phyloP scores from a whole-genome alignment of 441 rosid genomes.

The Syzygium malaccense region DNA sequence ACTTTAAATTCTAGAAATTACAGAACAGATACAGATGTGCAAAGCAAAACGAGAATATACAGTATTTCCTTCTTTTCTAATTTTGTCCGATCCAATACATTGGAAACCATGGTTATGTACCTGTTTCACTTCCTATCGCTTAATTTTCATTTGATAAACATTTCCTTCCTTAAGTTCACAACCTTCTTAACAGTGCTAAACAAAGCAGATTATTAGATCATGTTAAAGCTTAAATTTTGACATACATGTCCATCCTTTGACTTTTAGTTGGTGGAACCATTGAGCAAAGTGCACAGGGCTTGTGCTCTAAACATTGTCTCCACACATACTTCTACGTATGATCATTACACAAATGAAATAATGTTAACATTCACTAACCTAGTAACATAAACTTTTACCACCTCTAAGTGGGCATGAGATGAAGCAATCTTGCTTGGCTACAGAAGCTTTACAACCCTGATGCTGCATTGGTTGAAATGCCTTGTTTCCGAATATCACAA shows the following conservation, averaged over 20 bases:
- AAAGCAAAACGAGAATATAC: neutral
- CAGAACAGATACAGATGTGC: neutral
- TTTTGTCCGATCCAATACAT: neutral
- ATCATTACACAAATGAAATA: neutral
- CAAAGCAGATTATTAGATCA: neutral
- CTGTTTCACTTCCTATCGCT: no score
- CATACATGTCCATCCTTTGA: fast-evolving
- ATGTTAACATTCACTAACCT: neutral
- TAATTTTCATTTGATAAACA: neutral
- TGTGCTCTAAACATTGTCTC: neutral
- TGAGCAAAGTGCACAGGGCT: neutral
- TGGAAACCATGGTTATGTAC: no score
- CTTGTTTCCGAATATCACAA: neutral
- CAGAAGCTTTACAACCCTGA: neutral
- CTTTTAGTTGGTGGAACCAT: neutral
- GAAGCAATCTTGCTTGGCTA: neutral
- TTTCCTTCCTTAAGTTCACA: neutral
- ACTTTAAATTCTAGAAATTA: neutral
- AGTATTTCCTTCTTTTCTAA: neutral
- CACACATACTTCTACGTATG: neutral
- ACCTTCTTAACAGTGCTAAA: neutral
- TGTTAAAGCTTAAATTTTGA: neutral
- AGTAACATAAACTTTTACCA: neutral
- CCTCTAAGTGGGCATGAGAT: neutral
- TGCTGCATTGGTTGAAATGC: neutral